phyloP scores from a whole-genome alignment of 768 basidiomycete species.

The Peribolospora kevripleyi region DNA sequence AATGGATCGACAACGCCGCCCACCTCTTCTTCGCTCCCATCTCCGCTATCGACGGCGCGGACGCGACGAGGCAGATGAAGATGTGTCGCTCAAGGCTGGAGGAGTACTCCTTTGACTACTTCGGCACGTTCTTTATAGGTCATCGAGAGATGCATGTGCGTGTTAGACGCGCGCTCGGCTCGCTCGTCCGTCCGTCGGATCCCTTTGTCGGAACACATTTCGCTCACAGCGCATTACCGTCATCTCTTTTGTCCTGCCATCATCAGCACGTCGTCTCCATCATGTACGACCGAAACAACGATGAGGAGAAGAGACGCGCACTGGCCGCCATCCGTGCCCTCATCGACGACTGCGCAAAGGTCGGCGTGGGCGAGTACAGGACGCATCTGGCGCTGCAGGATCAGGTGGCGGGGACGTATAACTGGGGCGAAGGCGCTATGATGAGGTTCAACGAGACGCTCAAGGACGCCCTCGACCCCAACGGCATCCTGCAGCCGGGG shows the following conservation, averaged over 20 bases:
- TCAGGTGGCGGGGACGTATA: constrained; percentile 9
- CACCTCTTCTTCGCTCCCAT: constrained; percentile 11
- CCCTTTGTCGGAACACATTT: too few species aligned
- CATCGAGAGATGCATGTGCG: not conserved
- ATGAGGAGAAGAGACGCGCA: not conserved
- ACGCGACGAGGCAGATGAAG: constrained; percentile 4
- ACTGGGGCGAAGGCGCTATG: constrained; percentile 5
- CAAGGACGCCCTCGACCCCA: constrained; percentile 12
- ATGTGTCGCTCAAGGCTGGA: not conserved
- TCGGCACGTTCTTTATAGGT: constrained; percentile 7
- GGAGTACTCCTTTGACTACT: constrained; percentile 7
- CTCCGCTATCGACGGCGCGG: not conserved
- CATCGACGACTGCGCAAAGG: constrained; percentile 4
- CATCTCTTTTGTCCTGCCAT: too few species aligned
- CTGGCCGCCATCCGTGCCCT: not conserved
- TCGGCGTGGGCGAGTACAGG: constrained; percentile 8
- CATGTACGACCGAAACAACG: not conserved
- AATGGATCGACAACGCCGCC: constrained; percentile 6
- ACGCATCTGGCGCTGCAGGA: constrained; percentile 7
- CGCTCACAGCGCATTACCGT: not conserved
- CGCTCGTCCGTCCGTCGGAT: too few species aligned
- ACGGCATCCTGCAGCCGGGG: constrained; percentile 10
- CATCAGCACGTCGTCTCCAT: not conserved
- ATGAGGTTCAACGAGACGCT: constrained; percentile 6
- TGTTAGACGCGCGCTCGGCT: too few species aligned